Percentiles rank a stretch among this genome's conserved stretches.
Evolutionary conservation across 1,284 basidiomycete species (phyloP).

Genomic region (Peniophora sp.): DNA sequence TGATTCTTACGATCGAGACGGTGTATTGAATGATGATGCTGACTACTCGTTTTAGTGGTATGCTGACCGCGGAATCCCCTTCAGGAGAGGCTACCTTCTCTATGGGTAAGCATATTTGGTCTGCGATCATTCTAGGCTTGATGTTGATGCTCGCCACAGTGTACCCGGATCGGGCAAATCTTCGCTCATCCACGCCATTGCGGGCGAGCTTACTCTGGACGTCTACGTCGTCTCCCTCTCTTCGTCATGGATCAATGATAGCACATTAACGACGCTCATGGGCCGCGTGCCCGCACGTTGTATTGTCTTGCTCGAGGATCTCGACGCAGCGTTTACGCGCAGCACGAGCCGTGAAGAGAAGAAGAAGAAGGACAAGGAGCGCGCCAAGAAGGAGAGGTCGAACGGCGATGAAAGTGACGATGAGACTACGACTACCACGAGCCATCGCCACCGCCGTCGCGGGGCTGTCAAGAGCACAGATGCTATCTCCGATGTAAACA

Average conservation of each 20-base stretch:
- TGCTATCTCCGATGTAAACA: constrained; percentile 67
- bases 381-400: constrained; percentile 26
- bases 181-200: constrained; percentile 77
- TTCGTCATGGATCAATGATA: constrained; percentile 73
- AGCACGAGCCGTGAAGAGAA: constrained; percentile 51
- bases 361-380: constrained; percentile 33
- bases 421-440: constrained; percentile 18
- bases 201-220: constrained; percentile 73
- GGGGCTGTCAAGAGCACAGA: constrained; percentile 39
- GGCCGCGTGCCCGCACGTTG: constrained; percentile 75
- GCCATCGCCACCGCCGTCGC: constrained; percentile 30
- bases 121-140: no score
- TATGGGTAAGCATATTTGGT: constrained; percentile 31
- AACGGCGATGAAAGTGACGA: constrained; percentile 14
- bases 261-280: constrained; percentile 70
- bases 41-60: constrained; percentile 30
- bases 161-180: constrained; percentile 76
- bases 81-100: constrained; percentile 77
- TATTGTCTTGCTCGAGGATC: constrained; percentile 77
- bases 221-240: constrained; percentile 74
- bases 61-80: constrained; percentile 59
- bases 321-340: constrained; percentile 76
- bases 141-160: no score
- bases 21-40: neutral
- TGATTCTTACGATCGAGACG: neutral